phyloP scores from a whole-genome alignment of 805 yeast species.

The Metschnikowia lunata region DNA sequence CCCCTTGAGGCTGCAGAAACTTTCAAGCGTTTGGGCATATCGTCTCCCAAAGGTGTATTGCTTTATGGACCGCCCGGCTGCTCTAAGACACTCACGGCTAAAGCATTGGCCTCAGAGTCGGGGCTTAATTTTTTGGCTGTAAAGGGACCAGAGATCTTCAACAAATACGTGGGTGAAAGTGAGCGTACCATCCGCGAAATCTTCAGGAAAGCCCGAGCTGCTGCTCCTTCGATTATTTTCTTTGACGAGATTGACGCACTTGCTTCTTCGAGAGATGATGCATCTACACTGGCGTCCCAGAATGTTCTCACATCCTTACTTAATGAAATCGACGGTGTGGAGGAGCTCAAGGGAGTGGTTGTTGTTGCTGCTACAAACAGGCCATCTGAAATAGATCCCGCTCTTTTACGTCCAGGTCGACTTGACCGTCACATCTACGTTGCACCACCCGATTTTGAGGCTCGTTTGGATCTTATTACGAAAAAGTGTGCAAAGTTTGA shows the following conservation, averaged over 20 bases:
- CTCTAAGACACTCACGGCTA: slow-evolving; percentile 93
- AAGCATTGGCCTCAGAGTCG: slow-evolving; percentile 97
- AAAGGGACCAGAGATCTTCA: slow-evolving; percentile 91
- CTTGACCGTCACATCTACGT: slow-evolving; percentile 91
- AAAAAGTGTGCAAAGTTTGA: slow-evolving; percentile 68
- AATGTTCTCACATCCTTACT: slow-evolving; percentile 86
- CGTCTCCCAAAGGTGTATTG: slow-evolving; percentile 89
- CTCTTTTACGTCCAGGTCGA: slow-evolving; percentile 92
- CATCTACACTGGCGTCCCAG: slow-evolving; percentile 64
- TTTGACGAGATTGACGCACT: slow-evolving; percentile 97
- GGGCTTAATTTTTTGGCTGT: slow-evolving; percentile 94
- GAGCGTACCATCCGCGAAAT: slow-evolving; percentile 93
- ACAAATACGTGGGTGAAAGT: slow-evolving; percentile 94
- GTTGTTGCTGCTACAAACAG: slow-evolving; percentile 95
- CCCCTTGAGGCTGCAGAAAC: slow-evolving; percentile 82
- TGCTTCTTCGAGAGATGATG: slow-evolving; percentile 67
- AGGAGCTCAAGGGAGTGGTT: slow-evolving; percentile 87
- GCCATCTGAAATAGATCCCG: slow-evolving; percentile 91
- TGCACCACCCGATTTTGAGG: slow-evolving; percentile 81
- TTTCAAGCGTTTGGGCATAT: slow-evolving; percentile 71
- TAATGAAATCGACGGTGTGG: slow-evolving; percentile 97
- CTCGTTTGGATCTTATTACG: slow-evolving; percentile 70
- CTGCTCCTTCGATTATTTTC: slow-evolving; percentile 90
- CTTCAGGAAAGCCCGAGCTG: slow-evolving; percentile 86
- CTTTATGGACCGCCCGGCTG: slow-evolving; percentile 99